Evolutionary conservation across 805 yeast genomes (phyloP).

Genomic region (Hanseniaspora thailandica): DNA sequence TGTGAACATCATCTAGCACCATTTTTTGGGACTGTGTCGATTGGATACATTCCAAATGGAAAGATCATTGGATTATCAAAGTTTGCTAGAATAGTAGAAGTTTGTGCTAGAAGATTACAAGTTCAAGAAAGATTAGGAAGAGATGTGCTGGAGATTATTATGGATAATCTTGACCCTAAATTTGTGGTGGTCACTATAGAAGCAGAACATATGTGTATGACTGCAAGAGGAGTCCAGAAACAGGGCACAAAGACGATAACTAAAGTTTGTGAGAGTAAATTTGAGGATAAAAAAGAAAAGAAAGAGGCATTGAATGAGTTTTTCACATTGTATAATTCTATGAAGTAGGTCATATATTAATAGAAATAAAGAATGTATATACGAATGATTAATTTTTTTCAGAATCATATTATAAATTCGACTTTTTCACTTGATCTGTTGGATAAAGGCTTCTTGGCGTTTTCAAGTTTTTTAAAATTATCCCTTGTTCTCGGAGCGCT

Average conservation of each 20-base stretch:
- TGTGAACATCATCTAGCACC: conserved; percentile 99
- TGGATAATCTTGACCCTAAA: conserved; percentile 80
- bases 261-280: not conserved
- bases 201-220: conserved; percentile 99
- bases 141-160: conserved; percentile 91
- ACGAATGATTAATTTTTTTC: too few relatives aligned
- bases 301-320: not conserved
- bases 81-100: conserved; percentile 89
- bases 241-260: conserved; percentile 89
- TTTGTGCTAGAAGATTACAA: conserved; percentile 90
- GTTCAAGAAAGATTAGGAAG: conserved; percentile 97
- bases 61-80: conserved; percentile 86
- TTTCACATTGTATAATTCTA: not conserved
- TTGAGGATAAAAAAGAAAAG: not conserved
- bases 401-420: not conserved
- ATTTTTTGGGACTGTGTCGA: conserved; percentile 91
- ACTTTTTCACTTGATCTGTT: not conserved
- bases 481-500: conserved; percentile 1
- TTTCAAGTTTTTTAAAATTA: not conserved
- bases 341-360: not conserved
- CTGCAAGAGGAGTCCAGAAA: conserved; percentile 92
- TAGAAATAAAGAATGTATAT: not conserved
- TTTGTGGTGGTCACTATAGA: conserved; percentile 98
- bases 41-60: conserved; percentile 94
- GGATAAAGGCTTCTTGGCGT: not conserved